Evolutionary conservation across 805 yeast genomes (phyloP).

Genomic region (Ogataea ramenticola): DNA sequence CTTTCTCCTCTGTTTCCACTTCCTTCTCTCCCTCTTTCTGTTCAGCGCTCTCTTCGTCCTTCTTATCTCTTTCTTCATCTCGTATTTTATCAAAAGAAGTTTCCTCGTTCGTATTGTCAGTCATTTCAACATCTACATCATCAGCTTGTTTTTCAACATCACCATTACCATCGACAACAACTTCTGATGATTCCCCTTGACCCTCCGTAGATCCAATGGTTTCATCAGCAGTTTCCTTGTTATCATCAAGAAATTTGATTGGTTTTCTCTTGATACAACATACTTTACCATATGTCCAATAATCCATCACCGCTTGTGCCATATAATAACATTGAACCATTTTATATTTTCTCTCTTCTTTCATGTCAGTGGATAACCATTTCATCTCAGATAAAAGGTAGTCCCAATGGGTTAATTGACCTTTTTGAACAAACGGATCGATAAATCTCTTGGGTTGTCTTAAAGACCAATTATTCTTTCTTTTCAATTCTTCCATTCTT

Average conservation of each 20-base stretch:
- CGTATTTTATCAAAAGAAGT: slow-evolving; percentile 7
- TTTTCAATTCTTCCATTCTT: slow-evolving; percentile 84
- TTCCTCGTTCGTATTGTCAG: background rate
- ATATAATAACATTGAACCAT: slow-evolving; percentile 61
- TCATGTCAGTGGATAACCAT: slow-evolving; percentile 78
- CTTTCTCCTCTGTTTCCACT: slow-evolving; percentile 4
- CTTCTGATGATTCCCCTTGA: too few species aligned
- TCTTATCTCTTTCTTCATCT: slow-evolving; percentile 3
- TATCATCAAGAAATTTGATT: slow-evolving; percentile 23
- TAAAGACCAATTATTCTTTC: slow-evolving; percentile 85
- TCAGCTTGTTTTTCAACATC: too few species aligned
- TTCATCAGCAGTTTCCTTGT: background rate
- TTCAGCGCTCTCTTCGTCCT: slow-evolving; percentile 6
- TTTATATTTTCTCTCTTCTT: slow-evolving; percentile 63
- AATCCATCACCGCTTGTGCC: slow-evolving; percentile 69
- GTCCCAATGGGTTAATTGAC: slow-evolving; percentile 62
- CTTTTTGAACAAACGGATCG: slow-evolving; percentile 50
- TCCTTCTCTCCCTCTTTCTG: slow-evolving; percentile 8
- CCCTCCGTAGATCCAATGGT: too few species aligned
- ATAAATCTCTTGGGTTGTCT: slow-evolving; percentile 69
- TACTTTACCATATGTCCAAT: slow-evolving; percentile 69
- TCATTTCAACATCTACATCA: background rate
- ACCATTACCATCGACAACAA: too few species aligned
- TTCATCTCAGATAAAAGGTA: slow-evolving; percentile 65
- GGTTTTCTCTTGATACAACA: slow-evolving; percentile 53